Base-by-base conservation (phyloP, 345 rosid species). In the Linum lewisii region DNA sequence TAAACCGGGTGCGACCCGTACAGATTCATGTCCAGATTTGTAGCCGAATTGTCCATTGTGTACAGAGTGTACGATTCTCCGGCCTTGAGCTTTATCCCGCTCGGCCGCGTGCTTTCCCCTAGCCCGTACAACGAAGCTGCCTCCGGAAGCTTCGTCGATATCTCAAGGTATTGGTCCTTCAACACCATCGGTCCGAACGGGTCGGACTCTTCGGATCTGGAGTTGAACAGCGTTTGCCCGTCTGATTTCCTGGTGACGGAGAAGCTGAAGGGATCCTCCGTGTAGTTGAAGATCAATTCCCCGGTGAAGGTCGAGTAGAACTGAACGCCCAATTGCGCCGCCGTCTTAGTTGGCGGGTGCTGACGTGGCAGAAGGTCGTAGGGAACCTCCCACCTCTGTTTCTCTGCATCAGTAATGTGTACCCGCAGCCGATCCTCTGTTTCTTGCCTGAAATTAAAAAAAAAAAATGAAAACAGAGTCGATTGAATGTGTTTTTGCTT, bases 1-100 rank as follows among this genome's bases (percentile, higher is more conserved):
- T 90, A 90, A 45, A 94, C 81, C 38, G 97, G 97, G 65, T 94
- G 99, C 0, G 96, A 79, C 19, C 99, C 99, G 57, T 94, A 94
- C 54, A 94, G 75, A 66, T 87, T 96, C 16, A 88, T 74, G 59
- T 90, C 90, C n/a, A 84, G 78, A 60, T 84, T 85, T 29, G 81
- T 79, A 20, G 99, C 95, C 7, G 99, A 84, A 1, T 80, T 66
- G 58, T 94, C 99, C 51, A 79, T 73, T 3, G 99, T 94, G 77
- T 81, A 94, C 42, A 90, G 75, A 1, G 97, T 94, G 78, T 90
- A 90, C 0, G 99, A 97, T 42, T 90, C 97, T 61, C 83, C 83
- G 0, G 97, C 95, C 21, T 77, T 78, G 26, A 90, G 79, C 53
- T 84, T 90, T 68, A 94, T 87, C 21, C 99, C 99, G 19, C 90